phyloP scores from a whole-genome alignment of 2,329 filamentous ascomycete species.

The Tolypocladium tropicale region DNA sequence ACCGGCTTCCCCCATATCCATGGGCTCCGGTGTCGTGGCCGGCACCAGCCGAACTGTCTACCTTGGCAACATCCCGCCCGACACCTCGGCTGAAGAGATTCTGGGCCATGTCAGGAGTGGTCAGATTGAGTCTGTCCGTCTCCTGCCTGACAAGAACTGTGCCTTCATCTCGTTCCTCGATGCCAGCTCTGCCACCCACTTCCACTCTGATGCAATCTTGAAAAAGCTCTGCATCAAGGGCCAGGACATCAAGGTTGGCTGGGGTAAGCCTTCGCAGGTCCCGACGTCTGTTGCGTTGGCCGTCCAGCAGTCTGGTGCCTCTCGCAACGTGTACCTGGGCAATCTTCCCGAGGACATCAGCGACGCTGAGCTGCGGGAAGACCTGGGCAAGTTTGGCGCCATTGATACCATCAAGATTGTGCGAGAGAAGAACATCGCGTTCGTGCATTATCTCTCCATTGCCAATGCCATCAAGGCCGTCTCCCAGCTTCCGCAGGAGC shows the following conservation, averaged over 20 bases:
- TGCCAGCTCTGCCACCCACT: conserved; percentile 93
- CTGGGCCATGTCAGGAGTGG: conserved; percentile 92
- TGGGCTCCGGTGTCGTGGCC: conserved; percentile 71
- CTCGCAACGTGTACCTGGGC: conserved; percentile 92
- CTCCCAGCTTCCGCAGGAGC: conserved; percentile 87
- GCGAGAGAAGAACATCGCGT: conserved; percentile 94
- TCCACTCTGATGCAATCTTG: conserved; percentile 98
- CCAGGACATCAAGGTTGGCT: conserved; percentile 98
- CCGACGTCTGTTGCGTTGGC: conserved; percentile 95
- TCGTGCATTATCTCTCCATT: conserved; percentile 95
- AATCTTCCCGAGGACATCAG: conserved; percentile 83
- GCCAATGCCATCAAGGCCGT: conserved; percentile 98
- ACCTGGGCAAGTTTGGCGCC: conserved; percentile 89
- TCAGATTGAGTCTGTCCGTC: conserved; percentile 96
- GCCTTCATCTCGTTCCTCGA: conserved; percentile 99
- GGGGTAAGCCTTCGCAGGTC: conserved; percentile 97
- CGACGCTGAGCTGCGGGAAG: conserved; percentile 88
- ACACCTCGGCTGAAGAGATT: conserved; percentile 94
- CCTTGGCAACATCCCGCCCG: conserved; percentile 94
- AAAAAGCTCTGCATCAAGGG: conserved; percentile 98
- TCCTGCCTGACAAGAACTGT: conserved; percentile 98
- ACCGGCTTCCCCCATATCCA: conserved; percentile 64
- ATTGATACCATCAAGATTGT: conserved; percentile 98
- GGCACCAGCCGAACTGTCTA: conserved; percentile 96
- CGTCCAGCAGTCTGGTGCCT: conserved; percentile 94